These are phyloP conservation scores for Vanrija pseudolonga DNA, from an alignment of 1,284 basidiomycete species.

Conservation along the genomic window DNA sequence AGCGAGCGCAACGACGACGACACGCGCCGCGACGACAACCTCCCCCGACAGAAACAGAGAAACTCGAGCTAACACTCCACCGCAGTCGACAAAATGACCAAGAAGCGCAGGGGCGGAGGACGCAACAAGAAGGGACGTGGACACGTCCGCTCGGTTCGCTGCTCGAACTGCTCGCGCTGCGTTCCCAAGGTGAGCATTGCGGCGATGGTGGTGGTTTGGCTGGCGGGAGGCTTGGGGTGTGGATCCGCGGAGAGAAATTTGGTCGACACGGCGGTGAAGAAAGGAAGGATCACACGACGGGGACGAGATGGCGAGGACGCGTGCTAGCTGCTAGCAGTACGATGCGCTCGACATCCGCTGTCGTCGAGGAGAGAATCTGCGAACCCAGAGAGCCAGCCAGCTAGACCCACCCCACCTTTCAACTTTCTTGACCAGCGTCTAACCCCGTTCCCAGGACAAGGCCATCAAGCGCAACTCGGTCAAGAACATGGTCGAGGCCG, in stretches of 20 bases:
- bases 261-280: not conserved
- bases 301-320: not conserved
- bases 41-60: not conserved
- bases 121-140: constrained; percentile 99
- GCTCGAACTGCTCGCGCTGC: constrained; percentile 87
- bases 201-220: not conserved
- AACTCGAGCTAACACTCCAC: not conserved
- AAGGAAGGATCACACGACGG: not conserved
- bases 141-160: constrained; percentile 89
- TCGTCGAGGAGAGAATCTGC: too few relatives aligned
- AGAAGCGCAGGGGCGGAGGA: constrained; percentile 98
- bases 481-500: constrained; percentile 99
- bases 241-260: not conserved
- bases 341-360: not conserved
- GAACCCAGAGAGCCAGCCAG: too few relatives aligned
- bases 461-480: constrained; percentile 99
- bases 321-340: not conserved
- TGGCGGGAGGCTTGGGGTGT: not conserved
- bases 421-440: not conserved
- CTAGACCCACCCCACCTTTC: too few relatives aligned
- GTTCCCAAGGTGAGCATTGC: constrained; percentile 62
- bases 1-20: not conserved
- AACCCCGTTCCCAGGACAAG: constrained; percentile 68
- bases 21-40: not conserved
- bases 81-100: constrained; percentile 62